These are phyloP conservation scores for Erythrobasidium hasegawianum DNA, from an alignment of 1,284 basidiomycete species.

Conservation along the genomic window DNA sequence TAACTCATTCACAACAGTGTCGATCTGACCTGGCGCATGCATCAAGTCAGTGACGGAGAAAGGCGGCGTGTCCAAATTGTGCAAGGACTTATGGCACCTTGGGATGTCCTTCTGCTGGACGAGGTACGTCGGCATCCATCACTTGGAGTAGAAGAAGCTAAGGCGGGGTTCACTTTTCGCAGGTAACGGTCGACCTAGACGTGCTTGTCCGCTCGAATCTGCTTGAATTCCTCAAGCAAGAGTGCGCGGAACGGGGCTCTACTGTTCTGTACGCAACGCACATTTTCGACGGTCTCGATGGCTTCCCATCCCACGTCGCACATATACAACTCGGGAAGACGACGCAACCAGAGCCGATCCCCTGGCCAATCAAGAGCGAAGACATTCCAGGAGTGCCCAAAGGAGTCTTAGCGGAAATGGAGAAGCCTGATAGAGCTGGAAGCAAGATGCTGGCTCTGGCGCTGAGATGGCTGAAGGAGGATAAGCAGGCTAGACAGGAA, in stretches of 20 bases:
- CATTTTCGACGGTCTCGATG: slow-evolving; percentile 83
- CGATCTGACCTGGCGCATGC: slow-evolving; percentile 72
- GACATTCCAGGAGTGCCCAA: slow-evolving; percentile 34
- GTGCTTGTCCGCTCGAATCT: slow-evolving; percentile 90
- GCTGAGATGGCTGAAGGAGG: slow-evolving; percentile 77
- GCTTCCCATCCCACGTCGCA: slow-evolving; percentile 82
- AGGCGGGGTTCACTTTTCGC: not conserved
- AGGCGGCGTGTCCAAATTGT: slow-evolving; percentile 88
- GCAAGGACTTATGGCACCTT: slow-evolving; percentile 93
- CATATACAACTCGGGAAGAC: slow-evolving; percentile 81
- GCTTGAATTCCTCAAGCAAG: slow-evolving; percentile 77
- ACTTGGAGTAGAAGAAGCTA: not conserved
- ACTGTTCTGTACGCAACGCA: slow-evolving; percentile 95
- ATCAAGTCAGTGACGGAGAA: slow-evolving; percentile 87
- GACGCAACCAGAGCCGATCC: slow-evolving; percentile 59
- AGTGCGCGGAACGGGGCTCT: slow-evolving; percentile 74
- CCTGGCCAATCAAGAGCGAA: slow-evolving; percentile 59
- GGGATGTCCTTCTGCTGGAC: slow-evolving; percentile 89
- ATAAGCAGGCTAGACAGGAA: slow-evolving; percentile 63
- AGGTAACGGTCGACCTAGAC: slow-evolving; percentile 97
- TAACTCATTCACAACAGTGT: slow-evolving; percentile 51
- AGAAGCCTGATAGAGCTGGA: slow-evolving; percentile 45
- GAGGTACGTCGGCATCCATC: slow-evolving; percentile 57
- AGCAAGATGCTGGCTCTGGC: slow-evolving; percentile 67
- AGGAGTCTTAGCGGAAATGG: slow-evolving; percentile 40